These are phyloP conservation scores for Didymella pinodella DNA, from an alignment of 2,329 filamentous ascomycete genomes.

Conservation along the genomic window DNA sequence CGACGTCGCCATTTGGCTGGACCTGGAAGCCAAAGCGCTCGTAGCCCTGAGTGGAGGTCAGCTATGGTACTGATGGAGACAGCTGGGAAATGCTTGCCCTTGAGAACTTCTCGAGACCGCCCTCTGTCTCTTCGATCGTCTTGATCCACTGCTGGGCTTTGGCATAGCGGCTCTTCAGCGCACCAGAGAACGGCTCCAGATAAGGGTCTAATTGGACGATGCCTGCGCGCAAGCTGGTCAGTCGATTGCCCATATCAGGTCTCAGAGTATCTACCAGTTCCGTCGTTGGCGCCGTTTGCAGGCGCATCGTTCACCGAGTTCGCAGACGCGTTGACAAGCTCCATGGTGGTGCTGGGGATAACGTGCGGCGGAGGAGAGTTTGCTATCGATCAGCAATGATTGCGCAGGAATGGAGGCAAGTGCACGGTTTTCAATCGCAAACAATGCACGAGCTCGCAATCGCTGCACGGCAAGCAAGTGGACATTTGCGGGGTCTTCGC, in stretches of 20 bases:
- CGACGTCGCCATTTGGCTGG: constrained; percentile 80
- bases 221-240: constrained; percentile 63
- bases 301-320: constrained; percentile 58
- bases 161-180: constrained; percentile 76
- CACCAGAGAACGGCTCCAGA: constrained; percentile 82
- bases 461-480: constrained; percentile 25
- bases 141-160: constrained; percentile 89
- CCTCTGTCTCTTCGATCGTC: constrained; percentile 81
- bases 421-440: constrained; percentile 22
- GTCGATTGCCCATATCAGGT: constrained; percentile 18
- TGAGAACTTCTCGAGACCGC: constrained; percentile 90
- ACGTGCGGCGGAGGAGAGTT: constrained; percentile 23
- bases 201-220: constrained; percentile 88
- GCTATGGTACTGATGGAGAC: constrained; percentile 11
- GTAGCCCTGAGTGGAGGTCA: constrained; percentile 68
- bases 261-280: constrained; percentile 66
- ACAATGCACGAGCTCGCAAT: constrained; percentile 21
- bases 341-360: constrained; percentile 38
- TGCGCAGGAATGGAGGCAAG: constrained; percentile 18
- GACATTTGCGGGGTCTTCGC: constrained; percentile 43
- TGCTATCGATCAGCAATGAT: constrained; percentile 27
- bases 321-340: constrained; percentile 55
- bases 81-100: constrained; percentile 61
- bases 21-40: constrained; percentile 89
- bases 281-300: constrained; percentile 68